These are phyloP conservation scores for Nakazawaea ishiwadae DNA, from an alignment of 805 yeast genomes.

Conservation along the genomic window DNA sequence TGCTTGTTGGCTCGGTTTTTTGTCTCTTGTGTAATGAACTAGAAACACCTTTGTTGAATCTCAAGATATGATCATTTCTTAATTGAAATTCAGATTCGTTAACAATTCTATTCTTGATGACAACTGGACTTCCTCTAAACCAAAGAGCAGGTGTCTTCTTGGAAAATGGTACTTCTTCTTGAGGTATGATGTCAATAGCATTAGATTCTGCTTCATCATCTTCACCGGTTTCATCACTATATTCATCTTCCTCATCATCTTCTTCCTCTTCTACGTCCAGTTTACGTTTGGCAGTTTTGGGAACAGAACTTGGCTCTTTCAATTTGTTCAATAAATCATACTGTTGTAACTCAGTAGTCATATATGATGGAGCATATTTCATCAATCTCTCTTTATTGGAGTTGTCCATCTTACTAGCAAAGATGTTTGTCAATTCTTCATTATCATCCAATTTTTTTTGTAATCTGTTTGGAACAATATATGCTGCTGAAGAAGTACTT, in stretches of 20 bases:
- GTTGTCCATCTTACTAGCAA: constrained; percentile 6
- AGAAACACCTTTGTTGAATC: neutral
- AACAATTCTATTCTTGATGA: constrained; percentile 34
- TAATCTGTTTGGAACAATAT: constrained; percentile 7
- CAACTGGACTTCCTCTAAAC: constrained; percentile 65
- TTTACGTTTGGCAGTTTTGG: constrained; percentile 3
- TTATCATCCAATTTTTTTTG: constrained; percentile 5
- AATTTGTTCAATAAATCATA: constrained; percentile 4
- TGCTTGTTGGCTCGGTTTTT: neutral
- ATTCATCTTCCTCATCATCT: constrained; percentile 19
- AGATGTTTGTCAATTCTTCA: neutral
- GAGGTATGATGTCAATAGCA: constrained; percentile 16
- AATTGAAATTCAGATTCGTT: constrained; percentile 15
- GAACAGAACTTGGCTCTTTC: constrained; percentile 1
- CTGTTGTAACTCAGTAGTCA: constrained; percentile 8
- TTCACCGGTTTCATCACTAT: constrained; percentile 27
- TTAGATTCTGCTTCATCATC: constrained; percentile 18
- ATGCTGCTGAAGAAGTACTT: constrained; percentile 4
- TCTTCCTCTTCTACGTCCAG: constrained; percentile 10
- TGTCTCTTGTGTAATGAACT: neutral
- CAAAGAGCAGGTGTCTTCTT: constrained; percentile 42
- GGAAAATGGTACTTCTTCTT: neutral
- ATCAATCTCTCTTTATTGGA: constrained; percentile 11
- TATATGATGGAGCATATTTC: constrained; percentile 5
- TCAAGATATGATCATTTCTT: constrained; percentile 6